Evolutionary conservation across 495 filamentous ascomycete genomes (phyloP).

Genomic region (Lepidopterella palustris): DNA sequence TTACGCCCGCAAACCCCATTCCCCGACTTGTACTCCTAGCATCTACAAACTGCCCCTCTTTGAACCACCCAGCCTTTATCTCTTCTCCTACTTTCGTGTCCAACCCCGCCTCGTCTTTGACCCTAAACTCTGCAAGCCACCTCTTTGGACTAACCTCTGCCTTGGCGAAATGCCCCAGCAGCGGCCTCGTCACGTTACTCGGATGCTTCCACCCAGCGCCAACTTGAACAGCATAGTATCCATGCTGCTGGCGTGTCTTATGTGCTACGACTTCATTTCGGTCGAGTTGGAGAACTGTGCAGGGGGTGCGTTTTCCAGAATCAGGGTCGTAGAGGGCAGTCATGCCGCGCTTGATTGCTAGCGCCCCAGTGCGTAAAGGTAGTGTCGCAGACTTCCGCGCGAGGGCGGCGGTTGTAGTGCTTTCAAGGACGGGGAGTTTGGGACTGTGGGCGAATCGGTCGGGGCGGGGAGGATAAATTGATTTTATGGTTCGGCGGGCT

Average conservation of each 20-base stretch:
- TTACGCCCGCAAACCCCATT: conserved; percentile 78
- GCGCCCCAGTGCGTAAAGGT: conserved; percentile 74
- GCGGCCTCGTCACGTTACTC: conserved; percentile 66
- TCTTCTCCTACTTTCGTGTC: conserved; percentile 62
- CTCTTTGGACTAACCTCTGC: conserved; percentile 74
- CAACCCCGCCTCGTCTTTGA: conserved; percentile 64
- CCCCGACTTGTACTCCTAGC: conserved; percentile 69
- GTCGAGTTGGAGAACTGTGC: conserved; percentile 92
- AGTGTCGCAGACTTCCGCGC: conserved; percentile 58
- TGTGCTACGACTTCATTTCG: conserved; percentile 77
- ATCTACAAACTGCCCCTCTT: conserved; percentile 86
- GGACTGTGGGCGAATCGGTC: conserved; percentile 68
- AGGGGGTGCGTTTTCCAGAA: conserved; percentile 70
- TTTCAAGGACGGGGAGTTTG: conserved; percentile 60
- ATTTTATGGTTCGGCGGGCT: conserved; percentile 30
- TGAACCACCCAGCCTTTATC: conserved; percentile 79
- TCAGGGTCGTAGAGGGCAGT: conserved; percentile 74
- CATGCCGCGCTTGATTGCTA: conserved; percentile 92
- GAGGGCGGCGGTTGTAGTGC: conserved; percentile 72
- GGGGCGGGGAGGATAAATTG: conserved; percentile 52
- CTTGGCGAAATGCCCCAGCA: conserved; percentile 78
- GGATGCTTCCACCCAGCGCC: conserved; percentile 72
- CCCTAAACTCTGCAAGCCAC: conserved; percentile 76
- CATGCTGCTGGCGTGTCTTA: conserved; percentile 73
- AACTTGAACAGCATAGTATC: conserved; percentile 89